Evolutionary conservation across 768 basidiomycete species (phyloP).

Genomic region (Tulasnella sp.): DNA sequence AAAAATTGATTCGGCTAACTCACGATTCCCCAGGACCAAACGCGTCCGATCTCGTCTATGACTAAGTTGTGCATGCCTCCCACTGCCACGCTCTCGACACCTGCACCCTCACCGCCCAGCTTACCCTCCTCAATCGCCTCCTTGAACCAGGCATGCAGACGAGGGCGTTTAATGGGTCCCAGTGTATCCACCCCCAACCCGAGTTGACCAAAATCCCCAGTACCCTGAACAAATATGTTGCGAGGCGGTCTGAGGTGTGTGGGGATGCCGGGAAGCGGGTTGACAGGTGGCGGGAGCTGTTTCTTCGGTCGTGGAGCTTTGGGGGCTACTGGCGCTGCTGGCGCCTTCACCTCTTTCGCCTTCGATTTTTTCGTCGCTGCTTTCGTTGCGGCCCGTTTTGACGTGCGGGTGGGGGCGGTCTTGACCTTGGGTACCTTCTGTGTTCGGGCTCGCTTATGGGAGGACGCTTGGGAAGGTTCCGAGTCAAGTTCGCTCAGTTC

Average conservation of each 20-base stretch:
- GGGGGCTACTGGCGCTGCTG: not conserved
- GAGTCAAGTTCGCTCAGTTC: not conserved
- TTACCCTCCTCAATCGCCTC: conserved; percentile 58
- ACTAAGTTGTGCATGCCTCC: conserved; percentile 88
- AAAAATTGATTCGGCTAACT: not conserved
- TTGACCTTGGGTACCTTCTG: not conserved
- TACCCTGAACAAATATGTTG: conserved; percentile 78
- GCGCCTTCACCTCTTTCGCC: not conserved
- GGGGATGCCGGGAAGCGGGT: conserved; percentile 44
- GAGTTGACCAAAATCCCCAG: conserved; percentile 89
- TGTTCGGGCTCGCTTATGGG: conserved; percentile 3
- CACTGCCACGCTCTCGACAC: conserved; percentile 69
- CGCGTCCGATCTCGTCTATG: conserved; percentile 80
- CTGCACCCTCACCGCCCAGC: conserved; percentile 60
- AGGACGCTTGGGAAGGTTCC: not conserved
- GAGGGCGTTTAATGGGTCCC: conserved; percentile 66
- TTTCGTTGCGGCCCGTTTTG: conserved; percentile 6
- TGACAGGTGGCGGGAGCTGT: conserved; percentile 17
- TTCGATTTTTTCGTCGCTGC: conserved; percentile 1
- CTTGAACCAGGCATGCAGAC: conserved; percentile 64
- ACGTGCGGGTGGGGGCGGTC: not conserved
- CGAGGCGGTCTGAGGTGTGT: conserved; percentile 51
- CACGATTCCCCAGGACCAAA: conserved; percentile 34
- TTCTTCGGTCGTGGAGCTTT: conserved; percentile 6
- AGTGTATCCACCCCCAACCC: conserved; percentile 73